Conservation (phyloP, 1,284 basidiomycete species). For the Tetrapyrgos nigripes region DNA sequence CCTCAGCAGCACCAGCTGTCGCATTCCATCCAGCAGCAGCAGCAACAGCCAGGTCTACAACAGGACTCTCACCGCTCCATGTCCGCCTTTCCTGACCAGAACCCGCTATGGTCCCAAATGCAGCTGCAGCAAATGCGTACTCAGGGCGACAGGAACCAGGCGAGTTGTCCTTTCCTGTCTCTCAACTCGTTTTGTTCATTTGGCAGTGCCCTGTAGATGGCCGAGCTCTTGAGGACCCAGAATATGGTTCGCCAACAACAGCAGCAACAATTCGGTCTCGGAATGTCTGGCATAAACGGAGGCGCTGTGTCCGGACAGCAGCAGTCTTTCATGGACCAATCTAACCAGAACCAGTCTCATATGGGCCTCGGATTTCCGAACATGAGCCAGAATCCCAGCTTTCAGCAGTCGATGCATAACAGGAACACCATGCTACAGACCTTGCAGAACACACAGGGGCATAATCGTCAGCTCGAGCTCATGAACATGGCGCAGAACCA, state of each 20-base stretch:
- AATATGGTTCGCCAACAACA: constrained; percentile 44
- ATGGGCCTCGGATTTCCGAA: constrained; percentile 48
- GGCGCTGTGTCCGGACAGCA: constrained; percentile 31
- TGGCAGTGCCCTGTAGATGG: constrained; percentile 49
- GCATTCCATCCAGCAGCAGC: constrained; percentile 40
- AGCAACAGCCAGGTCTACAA: constrained; percentile 42
- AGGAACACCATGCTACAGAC: constrained; percentile 46
- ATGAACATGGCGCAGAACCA: constrained; percentile 53
- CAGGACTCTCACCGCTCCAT: constrained; percentile 51
- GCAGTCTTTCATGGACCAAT: constrained; percentile 50
- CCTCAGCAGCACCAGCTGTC: constrained; percentile 49
- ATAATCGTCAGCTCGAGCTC: constrained; percentile 53
- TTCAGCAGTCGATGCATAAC: constrained; percentile 36
- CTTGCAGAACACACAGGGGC: constrained; percentile 37
- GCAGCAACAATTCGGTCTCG: constrained; percentile 51
- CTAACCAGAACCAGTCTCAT: constrained; percentile 41
- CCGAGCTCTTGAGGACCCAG: constrained; percentile 54
- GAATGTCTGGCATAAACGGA: constrained; percentile 15
- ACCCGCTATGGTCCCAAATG: constrained; percentile 50
- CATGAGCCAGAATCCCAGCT: constrained; percentile 38
- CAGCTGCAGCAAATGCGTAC: constrained; percentile 58
- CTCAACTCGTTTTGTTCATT: constrained; percentile 18
- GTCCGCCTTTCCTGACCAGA: constrained; percentile 53
- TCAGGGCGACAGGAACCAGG: constrained; percentile 51
- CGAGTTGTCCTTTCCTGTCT: constrained; percentile 17